These are phyloP conservation scores for Didymella segeticola DNA, from an alignment of 2,329 filamentous ascomycete genomes.

Conservation along the genomic window DNA sequence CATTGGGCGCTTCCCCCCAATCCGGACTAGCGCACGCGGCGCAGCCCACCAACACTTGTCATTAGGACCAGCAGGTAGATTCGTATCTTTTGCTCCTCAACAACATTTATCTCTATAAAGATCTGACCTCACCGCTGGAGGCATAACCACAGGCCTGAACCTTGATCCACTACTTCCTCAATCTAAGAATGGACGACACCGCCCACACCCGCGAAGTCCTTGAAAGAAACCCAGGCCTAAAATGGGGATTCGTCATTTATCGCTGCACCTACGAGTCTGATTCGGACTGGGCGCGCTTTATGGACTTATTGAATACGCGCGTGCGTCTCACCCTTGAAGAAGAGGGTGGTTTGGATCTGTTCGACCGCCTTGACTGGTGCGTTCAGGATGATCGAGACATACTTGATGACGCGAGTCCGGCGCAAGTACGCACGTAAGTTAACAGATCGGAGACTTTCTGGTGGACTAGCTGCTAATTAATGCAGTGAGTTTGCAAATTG, in stretches of 20 bases:
- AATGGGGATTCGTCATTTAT: slow-evolving; percentile 6
- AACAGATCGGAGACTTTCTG: too few species aligned
- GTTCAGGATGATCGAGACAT: slow-evolving; percentile 4
- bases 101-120: too few species aligned
- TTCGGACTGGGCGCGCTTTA: slow-evolving; percentile 3
- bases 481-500: slow-evolving; percentile 3
- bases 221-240: neutral
- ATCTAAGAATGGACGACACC: too few species aligned
- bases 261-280: neutral
- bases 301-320: neutral
- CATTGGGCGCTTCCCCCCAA: too few species aligned
- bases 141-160: too few species aligned
- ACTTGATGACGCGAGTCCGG: neutral
- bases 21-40: too few species aligned
- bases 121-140: too few species aligned
- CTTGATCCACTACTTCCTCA: too few species aligned
- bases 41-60: too few species aligned
- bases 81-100: too few species aligned
- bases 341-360: neutral
- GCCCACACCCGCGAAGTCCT: too few species aligned
- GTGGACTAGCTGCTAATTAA: neutral
- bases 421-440: neutral
- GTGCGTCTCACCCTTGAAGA: neutral
- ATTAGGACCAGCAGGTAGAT: too few species aligned
- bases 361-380: neutral